Percentiles rank a stretch among this genome's conserved stretches.
Evolutionary conservation across 1,139 yeast species (phyloP).

Genomic region (Debaryomyces sp.): DNA sequence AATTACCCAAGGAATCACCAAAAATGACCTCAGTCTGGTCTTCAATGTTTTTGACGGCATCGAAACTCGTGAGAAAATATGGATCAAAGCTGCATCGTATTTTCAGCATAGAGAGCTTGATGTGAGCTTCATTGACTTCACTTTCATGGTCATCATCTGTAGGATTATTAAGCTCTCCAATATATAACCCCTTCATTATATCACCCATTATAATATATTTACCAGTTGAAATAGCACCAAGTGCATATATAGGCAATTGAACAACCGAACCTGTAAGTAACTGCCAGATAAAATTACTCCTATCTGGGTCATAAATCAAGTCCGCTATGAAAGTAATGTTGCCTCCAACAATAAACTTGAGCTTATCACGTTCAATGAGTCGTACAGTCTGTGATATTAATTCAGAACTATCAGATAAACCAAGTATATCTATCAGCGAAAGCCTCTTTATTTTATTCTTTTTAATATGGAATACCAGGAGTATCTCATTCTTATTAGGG

Average conservation of each 20-base stretch:
- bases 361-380: conserved; percentile 10
- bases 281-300: conserved; percentile 12
- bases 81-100: conserved; percentile 13
- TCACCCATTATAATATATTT: conserved; percentile 21
- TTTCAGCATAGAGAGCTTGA: conserved; percentile 3
- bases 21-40: conserved; percentile 13
- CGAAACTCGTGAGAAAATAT: conserved; percentile 20
- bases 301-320: conserved; percentile 5
- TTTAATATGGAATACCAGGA: conserved; percentile 16
- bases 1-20: conserved; percentile 39
- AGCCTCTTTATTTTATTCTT: conserved; percentile 13
- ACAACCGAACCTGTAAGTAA: conserved; percentile 13
- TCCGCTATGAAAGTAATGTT: conserved; percentile 16
- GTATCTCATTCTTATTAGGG: conserved; percentile 11
- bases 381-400: conserved; percentile 15
- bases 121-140: background rate
- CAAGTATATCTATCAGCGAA: conserved; percentile 13
- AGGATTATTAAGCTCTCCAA: background rate
- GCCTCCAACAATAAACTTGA: conserved; percentile 18
- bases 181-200: conserved; percentile 23
- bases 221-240: conserved; percentile 13
- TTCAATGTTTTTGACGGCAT: conserved; percentile 5
- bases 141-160: background rate
- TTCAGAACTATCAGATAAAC: conserved; percentile 14
- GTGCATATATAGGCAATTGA: conserved; percentile 16